Evolutionary conservation across 2,329 filamentous ascomycete species (phyloP).

Genomic region (Seiridium unicorne): DNA sequence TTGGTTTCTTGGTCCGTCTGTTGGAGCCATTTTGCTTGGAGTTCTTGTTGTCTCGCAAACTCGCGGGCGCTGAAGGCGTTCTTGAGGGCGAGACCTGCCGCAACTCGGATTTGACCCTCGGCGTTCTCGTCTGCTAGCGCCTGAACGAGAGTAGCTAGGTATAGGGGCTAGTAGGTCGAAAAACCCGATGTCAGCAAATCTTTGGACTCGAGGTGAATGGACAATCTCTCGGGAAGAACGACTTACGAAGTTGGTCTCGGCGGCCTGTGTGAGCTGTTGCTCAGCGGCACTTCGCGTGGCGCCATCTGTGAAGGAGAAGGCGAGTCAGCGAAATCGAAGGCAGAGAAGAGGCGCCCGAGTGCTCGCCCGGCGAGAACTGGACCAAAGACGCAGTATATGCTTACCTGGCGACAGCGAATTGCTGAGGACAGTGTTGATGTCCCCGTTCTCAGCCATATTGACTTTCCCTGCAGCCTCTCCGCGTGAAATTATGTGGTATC

Average conservation of each 20-base stretch:
- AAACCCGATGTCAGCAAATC: neutral
- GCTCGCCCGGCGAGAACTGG: conserved; percentile 3
- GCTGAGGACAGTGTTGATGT: conserved; percentile 97
- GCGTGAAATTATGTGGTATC: conserved; percentile 1
- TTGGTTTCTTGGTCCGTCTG: conserved; percentile 81
- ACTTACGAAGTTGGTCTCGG: conserved; percentile 90
- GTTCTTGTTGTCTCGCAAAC: conserved; percentile 78
- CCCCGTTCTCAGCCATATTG: conserved; percentile 68
- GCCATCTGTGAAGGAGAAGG: conserved; percentile 63
- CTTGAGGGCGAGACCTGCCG: conserved; percentile 94
- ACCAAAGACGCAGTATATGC: conserved; percentile 26
- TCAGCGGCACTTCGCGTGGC: conserved; percentile 87
- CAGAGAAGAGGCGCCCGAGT: conserved; percentile 5
- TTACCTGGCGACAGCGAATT: conserved; percentile 94
- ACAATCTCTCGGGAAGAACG: conserved; percentile 17
- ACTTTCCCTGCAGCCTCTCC: conserved; percentile 25
- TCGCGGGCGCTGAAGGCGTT: conserved; percentile 97
- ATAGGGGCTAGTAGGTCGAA: conserved; percentile 61
- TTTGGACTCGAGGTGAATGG: conserved; percentile 33
- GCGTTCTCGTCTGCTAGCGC: conserved; percentile 90
- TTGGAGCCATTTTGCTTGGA: conserved; percentile 91
- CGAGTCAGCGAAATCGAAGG: conserved; percentile 11
- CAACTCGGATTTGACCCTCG: conserved; percentile 81
- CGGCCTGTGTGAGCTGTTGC: conserved; percentile 88
- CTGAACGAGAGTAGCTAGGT: conserved; percentile 88